Evolutionary conservation across 345 rosid species (phyloP), one percentile per base, ranked within the genome.

Genomic region (Eucalyptus dawsonii): DNA sequence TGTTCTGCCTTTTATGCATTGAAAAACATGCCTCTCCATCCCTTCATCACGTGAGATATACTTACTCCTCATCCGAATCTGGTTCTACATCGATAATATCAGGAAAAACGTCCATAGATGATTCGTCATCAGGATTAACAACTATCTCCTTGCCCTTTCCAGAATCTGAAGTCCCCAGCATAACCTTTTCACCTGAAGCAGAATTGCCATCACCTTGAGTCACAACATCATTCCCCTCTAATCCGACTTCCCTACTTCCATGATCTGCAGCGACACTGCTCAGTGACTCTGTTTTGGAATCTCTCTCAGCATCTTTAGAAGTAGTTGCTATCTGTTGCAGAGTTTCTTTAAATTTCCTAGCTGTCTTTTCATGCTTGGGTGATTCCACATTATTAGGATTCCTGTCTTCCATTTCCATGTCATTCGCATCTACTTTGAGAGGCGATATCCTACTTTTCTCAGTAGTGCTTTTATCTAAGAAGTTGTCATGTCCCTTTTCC

Each of bases 81-180:
- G 95, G 92, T 86, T 93, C 94, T 2, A 65, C 94, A 19, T 92
- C 94, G 22, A 94, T 93, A 29, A 95, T 94, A 31, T 89, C 93
- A 1, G 96, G 96, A 67, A 93, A 62, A 5, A 94, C 91, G 80
- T 90, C 95, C 27, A 87, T 37, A 11, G 95, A 92, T 16, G 92
- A 88, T 85, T 93, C 93, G 5, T 89, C 58, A 27, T 92, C 95
- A 25, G 86, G n/a, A 51, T 92, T 92, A 42, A 9, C 34, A 27
- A 54, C 40, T 58, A 47, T 29, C 40, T 83, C 80, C 86, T 89
- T 89, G 37, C 90, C 89, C 86, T 88, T 91, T 53, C 88, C 91
- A 31, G 90, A 54, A 90, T 80, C 67, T 40, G 88, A 50, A 6
- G 69, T 42, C 14, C 88, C 80, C 67, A 54, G 37, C 31, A 27